These are phyloP conservation scores for Phytomonas sp. DNA, from an alignment of 208 protist species.

Conservation along the genomic window DNA sequence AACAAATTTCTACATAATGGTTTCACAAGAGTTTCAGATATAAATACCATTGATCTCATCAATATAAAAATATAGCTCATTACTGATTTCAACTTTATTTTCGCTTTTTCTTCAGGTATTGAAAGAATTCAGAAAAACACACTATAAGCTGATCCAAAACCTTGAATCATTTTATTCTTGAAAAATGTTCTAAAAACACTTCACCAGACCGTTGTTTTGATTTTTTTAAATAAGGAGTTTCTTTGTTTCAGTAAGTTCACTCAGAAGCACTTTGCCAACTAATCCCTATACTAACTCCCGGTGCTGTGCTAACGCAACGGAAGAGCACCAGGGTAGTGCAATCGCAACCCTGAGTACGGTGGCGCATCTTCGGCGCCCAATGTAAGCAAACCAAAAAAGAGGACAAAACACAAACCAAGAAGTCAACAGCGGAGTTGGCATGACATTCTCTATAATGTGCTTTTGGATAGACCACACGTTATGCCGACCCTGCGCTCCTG, in stretches of 20 bases:
- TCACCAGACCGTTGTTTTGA: not conserved
- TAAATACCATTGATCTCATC: conserved; percentile 1
- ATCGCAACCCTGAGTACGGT: conserved; percentile 17
- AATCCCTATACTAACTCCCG: conserved; percentile 28
- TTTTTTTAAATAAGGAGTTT: not conserved
- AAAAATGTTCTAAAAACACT: not conserved
- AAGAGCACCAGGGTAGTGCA: conserved; percentile 50
- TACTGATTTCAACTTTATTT: not conserved
- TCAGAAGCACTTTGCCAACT: not conserved
- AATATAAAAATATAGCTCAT: not conserved
- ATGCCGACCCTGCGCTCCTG: conserved; percentile 24
- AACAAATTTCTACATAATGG: conserved; percentile 11
- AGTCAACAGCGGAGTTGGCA: conserved; percentile 55
- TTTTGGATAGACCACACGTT: conserved; percentile 37
- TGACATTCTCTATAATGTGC: conserved; percentile 43
- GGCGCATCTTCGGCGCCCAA: conserved; percentile 20
- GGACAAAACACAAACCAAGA: conserved; percentile 68
- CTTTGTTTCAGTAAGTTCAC: not conserved
- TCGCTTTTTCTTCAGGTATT: conserved; percentile 5
- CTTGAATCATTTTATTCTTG: not conserved
- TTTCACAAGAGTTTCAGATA: not conserved
- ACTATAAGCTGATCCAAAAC: not conserved
- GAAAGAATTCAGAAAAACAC: conserved; percentile 10
- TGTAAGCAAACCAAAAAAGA: conserved; percentile 32
- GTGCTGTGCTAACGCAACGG: conserved; percentile 36